Base-by-base conservation (phyloP, 2,329 filamentous ascomycete species). In the Leptographium galeiforme region DNA sequence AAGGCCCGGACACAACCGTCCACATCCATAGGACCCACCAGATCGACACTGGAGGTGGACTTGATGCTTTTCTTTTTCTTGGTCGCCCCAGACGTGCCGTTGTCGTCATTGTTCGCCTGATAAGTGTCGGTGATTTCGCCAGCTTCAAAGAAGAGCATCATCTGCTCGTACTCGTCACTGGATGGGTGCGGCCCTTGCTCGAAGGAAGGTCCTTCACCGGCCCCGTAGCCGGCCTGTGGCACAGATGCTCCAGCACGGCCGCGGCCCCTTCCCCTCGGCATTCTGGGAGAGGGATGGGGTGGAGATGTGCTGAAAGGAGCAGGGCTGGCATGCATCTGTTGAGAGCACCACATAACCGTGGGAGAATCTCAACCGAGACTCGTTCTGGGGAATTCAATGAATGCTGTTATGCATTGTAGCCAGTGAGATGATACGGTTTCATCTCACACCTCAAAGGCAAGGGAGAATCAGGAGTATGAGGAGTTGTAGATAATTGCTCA, bases 21-120 rank as follows among this genome's bases (percentile, higher is more conserved):
- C 19, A 78, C 68, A 55, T 77, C 72, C 56, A 75, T 63, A 10
- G 73, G 73, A 1, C 73, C 73, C 4, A 63, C 59, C 7, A 75
- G 64, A 30, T 65, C 60, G 52, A 75, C 58, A 39, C 68, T 63
- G 16, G 66, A 60, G 39, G 73, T 72, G 50, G 68, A 72, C 57
- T 67, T 67, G 60, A 75, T 70, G 57, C 66, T 68, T 53, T 64
- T 66, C 16, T 65, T 68, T 55, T 64, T 66, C 52, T 57, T 49
- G 58, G 62, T n/a, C 59, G 61, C 30, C 38, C 52, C 40, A 2
- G 56, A 39, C 13, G 19, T 33, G 34, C 30, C 33, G n/a, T 34
- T 40, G 33, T 11, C 16, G 41, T 32, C 36, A 38, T n/a, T 25
- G 51, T 30, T 30, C 25, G 38, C 34, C 18, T 51, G 46, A 18